These are phyloP conservation scores for Fusarium duplospermum DNA, from an alignment of 2,329 filamentous ascomycete genomes.

Conservation along the genomic window DNA sequence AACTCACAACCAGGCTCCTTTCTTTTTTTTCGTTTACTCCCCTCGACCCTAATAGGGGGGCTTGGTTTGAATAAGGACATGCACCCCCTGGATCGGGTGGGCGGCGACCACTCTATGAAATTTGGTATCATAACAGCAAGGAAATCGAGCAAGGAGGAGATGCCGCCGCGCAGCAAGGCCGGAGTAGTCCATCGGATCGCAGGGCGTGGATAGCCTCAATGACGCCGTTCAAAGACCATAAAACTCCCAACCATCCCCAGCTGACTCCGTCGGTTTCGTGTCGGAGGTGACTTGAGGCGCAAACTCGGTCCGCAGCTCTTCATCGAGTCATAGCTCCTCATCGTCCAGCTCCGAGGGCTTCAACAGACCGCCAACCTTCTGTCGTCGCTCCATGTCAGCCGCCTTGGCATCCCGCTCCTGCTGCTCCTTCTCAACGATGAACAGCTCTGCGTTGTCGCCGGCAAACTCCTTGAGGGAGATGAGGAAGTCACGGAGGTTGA, in stretches of 20 bases:
- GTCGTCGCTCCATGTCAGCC: constrained; percentile 89
- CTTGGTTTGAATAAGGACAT: constrained; percentile 24
- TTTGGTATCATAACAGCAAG: constrained; percentile 49
- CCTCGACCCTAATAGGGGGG: constrained; percentile 9
- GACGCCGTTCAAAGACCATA: constrained; percentile 65
- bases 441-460: constrained; percentile 94
- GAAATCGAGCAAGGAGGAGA: constrained; percentile 39
- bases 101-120: constrained; percentile 41
- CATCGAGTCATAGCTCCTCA: constrained; percentile 86
- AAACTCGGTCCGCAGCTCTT: constrained; percentile 74
- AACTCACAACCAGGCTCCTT: constrained; percentile 22
- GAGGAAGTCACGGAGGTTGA: constrained; percentile 95
- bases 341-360: constrained; percentile 98
- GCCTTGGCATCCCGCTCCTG: constrained; percentile 86
- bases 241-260: constrained; percentile 71
- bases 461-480: constrained; percentile 97
- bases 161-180: constrained; percentile 1
- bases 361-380: constrained; percentile 94
- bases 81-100: constrained; percentile 25
- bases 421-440: constrained; percentile 93
- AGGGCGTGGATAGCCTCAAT: constrained; percentile 4
- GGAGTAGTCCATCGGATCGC: background rate
- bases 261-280: constrained; percentile 42
- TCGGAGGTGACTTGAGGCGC: constrained; percentile 52
- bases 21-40: constrained; percentile 8